Evolutionary conservation across 768 basidiomycete genomes (phyloP), one percentile per base, ranked within the genome.

Genomic region (Holtermanniella nyarrowii): DNA sequence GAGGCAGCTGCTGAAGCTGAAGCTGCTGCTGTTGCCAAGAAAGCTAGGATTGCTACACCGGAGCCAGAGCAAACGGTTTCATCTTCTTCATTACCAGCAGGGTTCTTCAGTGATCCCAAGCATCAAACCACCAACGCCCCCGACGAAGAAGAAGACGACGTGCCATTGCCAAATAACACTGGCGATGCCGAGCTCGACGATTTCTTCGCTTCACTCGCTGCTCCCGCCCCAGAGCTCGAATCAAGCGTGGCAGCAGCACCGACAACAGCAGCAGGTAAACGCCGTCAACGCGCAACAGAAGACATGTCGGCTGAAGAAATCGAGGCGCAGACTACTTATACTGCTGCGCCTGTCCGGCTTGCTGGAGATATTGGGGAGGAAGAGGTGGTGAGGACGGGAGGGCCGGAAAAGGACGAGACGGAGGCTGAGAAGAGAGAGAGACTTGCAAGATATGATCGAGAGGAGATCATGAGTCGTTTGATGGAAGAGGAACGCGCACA

Each of bases 331-430:
- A 65, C 66, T 7, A 56, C 58, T 5, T 70, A 68, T 46, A 59
- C 62, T 46, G 64, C 69, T 13, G 69, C 66, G 24, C 64, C 69
- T 2, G 59, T 66, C 14, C 41, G 49, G 10, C 45, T 46, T 16
- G 42, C 65, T 45, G 67, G 65, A 5, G 72, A 76, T 66, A 56
- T 66, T 56, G 65, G 58, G 65, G 67, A 57, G 1, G 68, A 63
- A 31, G 54, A 55, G 22, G 58, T 55, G 23, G 54, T 58, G 44
- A 56, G 59, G 45, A 16, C 7, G 10, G 51, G 14, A 26, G 60
- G 60, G 44, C 59, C 59, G 11, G 61, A 65, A 27, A n/a, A n/a
- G n/a, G n/a, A n/a, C n/a, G 68, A 70, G 49, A 62, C 60, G 7
- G 63, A 66, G 22, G 59, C 53, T 41, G 66, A 66, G 43, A 56